These are phyloP conservation scores for Plasmodium sp. DNA, from an alignment of 169 alveolate genomes.

Conservation along the genomic window DNA sequence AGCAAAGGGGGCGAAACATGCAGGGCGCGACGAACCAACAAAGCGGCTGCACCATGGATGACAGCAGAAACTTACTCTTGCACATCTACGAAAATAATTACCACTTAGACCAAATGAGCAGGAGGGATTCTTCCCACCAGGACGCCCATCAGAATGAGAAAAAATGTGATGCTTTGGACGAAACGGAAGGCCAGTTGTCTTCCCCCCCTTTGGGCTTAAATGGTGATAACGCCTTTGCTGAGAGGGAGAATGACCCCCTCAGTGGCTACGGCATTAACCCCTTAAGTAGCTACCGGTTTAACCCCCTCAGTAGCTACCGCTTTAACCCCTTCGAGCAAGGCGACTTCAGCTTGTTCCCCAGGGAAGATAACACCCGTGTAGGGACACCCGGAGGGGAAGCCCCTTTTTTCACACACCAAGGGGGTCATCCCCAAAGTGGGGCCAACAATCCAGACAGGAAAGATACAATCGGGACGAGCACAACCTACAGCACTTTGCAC, in stretches of 20 bases:
- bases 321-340: background rate
- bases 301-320: background rate
- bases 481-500: background rate
- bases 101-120: background rate
- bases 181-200: background rate
- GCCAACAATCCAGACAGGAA: background rate
- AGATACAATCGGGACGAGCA: background rate
- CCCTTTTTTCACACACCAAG: background rate
- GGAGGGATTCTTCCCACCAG: background rate
- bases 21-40: background rate
- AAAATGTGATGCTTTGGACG: background rate
- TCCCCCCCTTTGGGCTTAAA: background rate
- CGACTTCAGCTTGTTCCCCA: background rate
- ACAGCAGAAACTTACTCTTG: slow-evolving; percentile 11
- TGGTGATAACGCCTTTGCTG: background rate
- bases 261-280: background rate
- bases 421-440: background rate
- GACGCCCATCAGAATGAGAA: background rate
- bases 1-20: background rate
- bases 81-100: slow-evolving; percentile 27
- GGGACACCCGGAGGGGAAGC: background rate
- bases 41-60: background rate
- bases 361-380: background rate
- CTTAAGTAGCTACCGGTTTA: background rate
- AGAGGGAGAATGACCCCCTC: background rate